phyloP scores from a whole-genome alignment of 345 rosid species.

The Citrus glauca region DNA sequence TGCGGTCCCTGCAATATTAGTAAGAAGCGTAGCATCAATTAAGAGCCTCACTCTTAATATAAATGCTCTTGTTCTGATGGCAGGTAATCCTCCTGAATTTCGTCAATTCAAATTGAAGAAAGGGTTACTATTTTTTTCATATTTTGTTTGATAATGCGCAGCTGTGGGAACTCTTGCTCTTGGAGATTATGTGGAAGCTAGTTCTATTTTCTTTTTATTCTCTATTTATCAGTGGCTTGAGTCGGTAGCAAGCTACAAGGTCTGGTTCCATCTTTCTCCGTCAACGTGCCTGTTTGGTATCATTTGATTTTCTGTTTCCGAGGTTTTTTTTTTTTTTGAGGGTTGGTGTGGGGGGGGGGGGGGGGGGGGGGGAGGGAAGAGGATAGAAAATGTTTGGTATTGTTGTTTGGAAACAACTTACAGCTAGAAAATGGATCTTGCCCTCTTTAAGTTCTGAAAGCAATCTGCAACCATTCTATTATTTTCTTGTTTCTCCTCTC shows the following conservation, averaged over 20 bases:
- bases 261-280: slow-evolving; percentile 4
- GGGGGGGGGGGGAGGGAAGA: too few species aligned
- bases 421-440: too few species aligned
- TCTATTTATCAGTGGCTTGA: slow-evolving; percentile 86
- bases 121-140: too few species aligned
- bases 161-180: slow-evolving; percentile 72
- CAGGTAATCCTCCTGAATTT: slow-evolving; percentile 43
- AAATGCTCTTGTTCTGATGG: slow-evolving; percentile 63
- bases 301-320: not conserved
- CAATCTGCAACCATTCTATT: too few species aligned
- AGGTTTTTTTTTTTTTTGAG: too few species aligned
- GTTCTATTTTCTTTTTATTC: slow-evolving; percentile 80
- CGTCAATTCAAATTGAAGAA: too few species aligned
- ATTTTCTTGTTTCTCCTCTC: too few species aligned
- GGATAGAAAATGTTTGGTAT: too few species aligned
- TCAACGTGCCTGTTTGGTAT: too few species aligned
- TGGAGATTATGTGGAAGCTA: slow-evolving; percentile 79
- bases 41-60: slow-evolving; percentile 50
- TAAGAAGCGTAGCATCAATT: slow-evolving; percentile 48
- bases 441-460: too few species aligned
- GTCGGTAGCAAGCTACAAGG: slow-evolving; percentile 88
- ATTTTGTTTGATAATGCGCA: slow-evolving; percentile 21
- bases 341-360: too few species aligned
- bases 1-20: slow-evolving; percentile 53
- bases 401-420: too few species aligned